Evolutionary conservation across 78 protist species (phyloP), one percentile per base, ranked within the genome.

Genomic region (Chrysochromulina tobinii): DNA sequence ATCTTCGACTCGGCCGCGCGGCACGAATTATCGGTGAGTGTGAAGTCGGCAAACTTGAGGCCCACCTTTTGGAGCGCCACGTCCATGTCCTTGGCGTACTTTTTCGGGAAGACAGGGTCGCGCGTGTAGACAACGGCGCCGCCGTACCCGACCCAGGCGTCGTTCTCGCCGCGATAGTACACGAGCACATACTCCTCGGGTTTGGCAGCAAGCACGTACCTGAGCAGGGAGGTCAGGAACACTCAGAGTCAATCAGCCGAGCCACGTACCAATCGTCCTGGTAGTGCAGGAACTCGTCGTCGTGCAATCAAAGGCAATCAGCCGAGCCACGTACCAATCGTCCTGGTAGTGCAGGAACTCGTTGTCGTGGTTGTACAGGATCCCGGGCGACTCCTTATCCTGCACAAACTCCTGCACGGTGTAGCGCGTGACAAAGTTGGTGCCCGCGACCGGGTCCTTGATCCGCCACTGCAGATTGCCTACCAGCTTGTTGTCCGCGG

Each of bases 291-390:
- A 15, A 15, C 15, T 61, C 11, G 67, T 11, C 25, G 67, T 61
- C 67, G 67, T 11, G 15, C 25, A 11, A 15, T 15, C 67, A 61
- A 61, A 15, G 67, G 11, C 11, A 17, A 17, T 61, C 25, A 15
- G 25, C 67, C 25, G 67, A 9, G 51, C 12, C 53, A 4, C 21
- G 3, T n/a, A 79, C 87, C 87, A 79, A 14, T 79, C 87, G 20
- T 79, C 87, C 48, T 79, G 87, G 87, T 79, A 79, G 48, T 79
- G 87, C 25, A 79, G 48, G 61, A 79, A 79, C 48, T 79, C 87
- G 87, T 79, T 79, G 87, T 79, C 87, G 61, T 79, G 87, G 61
- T 79, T 79, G 87, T 79, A 79, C 57, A 79, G 61, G 61, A 79
- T 79, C 5, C 87, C 87, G 5, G 64, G 64, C 14, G 0, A 20